Evolutionary conservation across 805 yeast genomes (phyloP).

Genomic region (Cyberlindnera maritima): DNA sequence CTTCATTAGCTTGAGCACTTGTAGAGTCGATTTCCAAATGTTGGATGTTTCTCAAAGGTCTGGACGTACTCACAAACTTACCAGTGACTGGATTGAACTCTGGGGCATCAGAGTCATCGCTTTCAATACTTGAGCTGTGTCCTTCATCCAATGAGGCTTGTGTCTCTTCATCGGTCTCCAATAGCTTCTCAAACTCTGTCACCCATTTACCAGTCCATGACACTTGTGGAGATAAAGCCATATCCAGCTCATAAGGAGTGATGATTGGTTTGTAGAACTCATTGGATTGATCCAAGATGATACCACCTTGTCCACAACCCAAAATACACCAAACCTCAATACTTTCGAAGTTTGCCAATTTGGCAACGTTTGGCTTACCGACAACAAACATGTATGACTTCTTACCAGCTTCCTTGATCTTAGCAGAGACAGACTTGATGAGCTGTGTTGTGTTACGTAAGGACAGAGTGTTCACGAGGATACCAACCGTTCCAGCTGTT

Average conservation of each 20-base stretch:
- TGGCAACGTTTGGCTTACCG: slow-evolving; percentile 97
- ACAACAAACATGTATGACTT: slow-evolving; percentile 94
- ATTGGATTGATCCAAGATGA: slow-evolving; percentile 72
- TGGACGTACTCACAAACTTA: slow-evolving; percentile 57
- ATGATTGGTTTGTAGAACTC: slow-evolving; percentile 89
- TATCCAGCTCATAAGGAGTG: slow-evolving; percentile 85
- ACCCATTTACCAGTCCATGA: slow-evolving; percentile 96
- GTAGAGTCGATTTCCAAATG: slow-evolving; percentile 60
- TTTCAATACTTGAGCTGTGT: slow-evolving; percentile 32
- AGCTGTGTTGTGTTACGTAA: slow-evolving; percentile 68
- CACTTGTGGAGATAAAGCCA: slow-evolving; percentile 74
- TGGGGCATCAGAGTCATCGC: slow-evolving; percentile 58
- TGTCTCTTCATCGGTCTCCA: slow-evolving; percentile 33
- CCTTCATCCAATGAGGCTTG: slow-evolving; percentile 25
- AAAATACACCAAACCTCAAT: slow-evolving; percentile 92
- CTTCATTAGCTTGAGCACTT: slow-evolving; percentile 11
- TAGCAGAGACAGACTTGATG: slow-evolving; percentile 54
- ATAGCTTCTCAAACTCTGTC: slow-evolving; percentile 65
- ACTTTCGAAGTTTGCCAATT: slow-evolving; percentile 92
- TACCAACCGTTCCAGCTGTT: slow-evolving; percentile 88
- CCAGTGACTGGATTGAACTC: slow-evolving; percentile 91
- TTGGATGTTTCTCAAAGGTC: slow-evolving; percentile 68
- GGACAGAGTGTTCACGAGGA: slow-evolving; percentile 86
- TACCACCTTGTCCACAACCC: slow-evolving; percentile 94
- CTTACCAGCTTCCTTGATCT: slow-evolving; percentile 75